These are phyloP conservation scores for Botryotinia globosa DNA, from an alignment of 2,329 filamentous ascomycete genomes.

Conservation along the genomic window DNA sequence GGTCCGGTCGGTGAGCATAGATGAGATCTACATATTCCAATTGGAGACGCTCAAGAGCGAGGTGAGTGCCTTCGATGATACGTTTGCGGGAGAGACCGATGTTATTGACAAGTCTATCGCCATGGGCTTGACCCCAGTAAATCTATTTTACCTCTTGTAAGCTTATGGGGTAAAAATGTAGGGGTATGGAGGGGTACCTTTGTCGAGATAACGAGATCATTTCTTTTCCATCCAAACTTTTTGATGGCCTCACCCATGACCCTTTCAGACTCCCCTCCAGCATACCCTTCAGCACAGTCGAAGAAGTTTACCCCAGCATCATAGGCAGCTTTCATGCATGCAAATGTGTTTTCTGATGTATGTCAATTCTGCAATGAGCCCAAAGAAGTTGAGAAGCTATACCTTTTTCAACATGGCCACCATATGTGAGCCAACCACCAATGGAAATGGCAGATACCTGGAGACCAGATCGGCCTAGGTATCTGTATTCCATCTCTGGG, in stretches of 20 bases:
- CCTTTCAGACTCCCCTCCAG: slow-evolving; percentile 51
- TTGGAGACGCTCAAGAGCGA: slow-evolving; percentile 52
- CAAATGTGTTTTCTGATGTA: slow-evolving; percentile 54
- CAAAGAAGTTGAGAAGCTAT: slow-evolving; percentile 20
- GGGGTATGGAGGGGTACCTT: slow-evolving; percentile 41
- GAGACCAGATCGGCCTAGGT: slow-evolving; percentile 67
- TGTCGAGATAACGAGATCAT: slow-evolving; percentile 56
- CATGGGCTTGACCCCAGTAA: slow-evolving; percentile 61
- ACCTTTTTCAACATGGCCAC: slow-evolving; percentile 68
- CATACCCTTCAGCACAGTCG: slow-evolving; percentile 55
- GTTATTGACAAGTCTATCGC: slow-evolving; percentile 63
- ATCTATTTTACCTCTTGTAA: slow-evolving; percentile 44
- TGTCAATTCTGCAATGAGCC: slow-evolving; percentile 10
- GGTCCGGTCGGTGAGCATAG: slow-evolving; percentile 67
- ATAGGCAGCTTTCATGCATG: slow-evolving; percentile 59
- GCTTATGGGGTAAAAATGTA: neutral
- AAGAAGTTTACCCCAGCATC: slow-evolving; percentile 58
- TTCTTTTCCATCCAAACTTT: slow-evolving; percentile 55
- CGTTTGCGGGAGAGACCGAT: slow-evolving; percentile 67
- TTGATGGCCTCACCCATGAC: slow-evolving; percentile 56
- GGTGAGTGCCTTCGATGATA: slow-evolving; percentile 63
- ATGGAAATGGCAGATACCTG: slow-evolving; percentile 72
- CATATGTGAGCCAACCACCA: slow-evolving; percentile 72
- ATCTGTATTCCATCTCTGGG: slow-evolving; percentile 65
- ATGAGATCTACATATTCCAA: slow-evolving; percentile 65